Base-by-base conservation (phyloP, 768 basidiomycete species). In the Tricholoma flavovirens region DNA sequence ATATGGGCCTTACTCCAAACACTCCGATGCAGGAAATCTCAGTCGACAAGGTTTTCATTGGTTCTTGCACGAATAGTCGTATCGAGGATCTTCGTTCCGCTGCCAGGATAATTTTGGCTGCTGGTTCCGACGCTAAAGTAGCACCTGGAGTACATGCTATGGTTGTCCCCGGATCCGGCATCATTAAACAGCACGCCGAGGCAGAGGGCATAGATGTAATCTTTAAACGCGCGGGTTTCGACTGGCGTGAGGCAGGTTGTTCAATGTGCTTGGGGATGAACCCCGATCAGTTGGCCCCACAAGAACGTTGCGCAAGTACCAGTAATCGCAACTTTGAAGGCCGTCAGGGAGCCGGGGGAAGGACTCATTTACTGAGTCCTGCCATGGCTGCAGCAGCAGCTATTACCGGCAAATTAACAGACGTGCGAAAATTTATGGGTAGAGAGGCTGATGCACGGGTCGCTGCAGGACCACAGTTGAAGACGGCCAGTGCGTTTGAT, bases 191-290 rank as follows among this genome's bases (percentile, higher is more conserved):
- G 64, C 93, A 95, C 63, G 90, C 93, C 17, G 92, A 95, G 73
- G 86, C 84, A 17, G 93, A 96, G 65, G 92, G 92, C 22, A 76
- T 96, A 57, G 91, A 94, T 64, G 77, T 78, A 54, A 77, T 95
- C 62, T 92, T 96, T 77, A 90, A 85, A 67, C 86, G 88, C 43
- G 93, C 93, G 33, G 93, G 93, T 30, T 96, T 94, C 66, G 93
- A 96, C 66, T 95, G 93, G 93, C 82, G 93, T 51, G 93, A 96
- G 71, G 93, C 93, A 30, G 93, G 93, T 32, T 96, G 93, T 67
- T 96, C 93, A 14, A 96, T 96, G 93, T 96, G 93, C 73, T 71
- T 96, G 62, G 93, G 92, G 40, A 96, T 96, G 93, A 96, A 96
- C 71, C 90, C 92, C 11, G 93, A 96, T 71, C 90, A 93, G 66